A percentile compares a stretch with the other conserved stretches of the same genome.
phyloP scores from a whole-genome alignment of 805 yeast species.

The Candida xiaguanensis region DNA sequence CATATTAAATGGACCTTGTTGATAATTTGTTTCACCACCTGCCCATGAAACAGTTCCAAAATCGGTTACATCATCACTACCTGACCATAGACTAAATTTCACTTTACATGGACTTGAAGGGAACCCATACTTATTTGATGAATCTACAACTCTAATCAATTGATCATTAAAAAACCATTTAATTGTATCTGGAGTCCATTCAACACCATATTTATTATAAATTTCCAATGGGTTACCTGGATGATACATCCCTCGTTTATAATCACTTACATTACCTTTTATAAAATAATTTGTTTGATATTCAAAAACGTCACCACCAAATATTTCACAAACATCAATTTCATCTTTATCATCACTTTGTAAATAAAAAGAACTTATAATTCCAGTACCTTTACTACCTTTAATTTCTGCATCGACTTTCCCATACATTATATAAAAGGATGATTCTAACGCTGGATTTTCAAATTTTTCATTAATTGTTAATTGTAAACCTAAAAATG shows the following conservation, averaged over 20 bases:
- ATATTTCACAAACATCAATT: constrained; percentile 36
- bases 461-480: constrained; percentile 21
- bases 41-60: constrained; percentile 40
- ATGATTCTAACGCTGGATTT: constrained; percentile 29
- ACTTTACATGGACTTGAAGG: constrained; percentile 37
- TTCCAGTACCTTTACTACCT: constrained; percentile 32
- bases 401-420: constrained; percentile 32
- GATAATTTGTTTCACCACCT: constrained; percentile 34
- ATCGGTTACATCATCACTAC: constrained; percentile 32
- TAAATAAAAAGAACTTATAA: constrained; percentile 37
- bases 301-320: constrained; percentile 31
- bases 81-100: constrained; percentile 39
- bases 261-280: constrained; percentile 34
- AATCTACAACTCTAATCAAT: constrained; percentile 20
- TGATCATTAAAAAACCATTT: constrained; percentile 28
- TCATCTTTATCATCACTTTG: constrained; percentile 43
- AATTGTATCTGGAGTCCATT: constrained; percentile 32
- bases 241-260: constrained; percentile 35
- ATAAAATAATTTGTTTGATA: constrained; percentile 37
- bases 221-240: constrained; percentile 20
- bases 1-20: constrained; percentile 31
- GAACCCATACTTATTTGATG: constrained; percentile 22
- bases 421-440: constrained; percentile 32
- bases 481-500: constrained; percentile 10
- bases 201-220: constrained; percentile 29